A percentile compares a stretch with the other conserved stretches of the same genome.
Evolutionary conservation across 176 grass and related monocot genomes (phyloP).

Genomic region (Aegilops sharonensis): DNA sequence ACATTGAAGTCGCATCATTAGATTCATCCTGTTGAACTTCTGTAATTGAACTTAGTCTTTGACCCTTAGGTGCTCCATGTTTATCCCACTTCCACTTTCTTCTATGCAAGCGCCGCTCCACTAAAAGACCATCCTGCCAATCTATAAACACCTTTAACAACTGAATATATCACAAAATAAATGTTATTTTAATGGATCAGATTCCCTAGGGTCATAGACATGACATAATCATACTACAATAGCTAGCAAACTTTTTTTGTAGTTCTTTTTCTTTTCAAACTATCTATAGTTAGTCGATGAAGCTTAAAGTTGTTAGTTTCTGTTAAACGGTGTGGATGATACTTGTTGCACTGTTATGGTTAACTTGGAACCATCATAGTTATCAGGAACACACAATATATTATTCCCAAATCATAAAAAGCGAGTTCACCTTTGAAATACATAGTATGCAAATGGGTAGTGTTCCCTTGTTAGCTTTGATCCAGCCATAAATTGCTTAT

Average conservation of each 20-base stretch:
- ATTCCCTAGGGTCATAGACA: neutral
- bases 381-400: neutral
- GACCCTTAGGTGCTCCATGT: constrained; percentile 67
- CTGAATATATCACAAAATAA: constrained; percentile 9
- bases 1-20: constrained; percentile 54
- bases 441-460: neutral
- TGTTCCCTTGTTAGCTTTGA: neutral
- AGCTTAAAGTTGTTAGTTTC: neutral
- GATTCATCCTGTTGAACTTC: constrained; percentile 63
- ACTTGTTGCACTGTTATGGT: neutral
- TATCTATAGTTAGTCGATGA: neutral
- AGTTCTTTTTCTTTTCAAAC: neutral
- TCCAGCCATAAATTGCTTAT: neutral
- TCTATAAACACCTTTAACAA: constrained; percentile 73
- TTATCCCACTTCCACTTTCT: constrained; percentile 97
- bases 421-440: neutral
- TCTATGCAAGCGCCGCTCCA: constrained; percentile 88
- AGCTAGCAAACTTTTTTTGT: neutral
- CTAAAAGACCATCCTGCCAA: constrained; percentile 96
- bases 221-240: neutral
- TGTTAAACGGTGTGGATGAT: constrained; percentile 11
- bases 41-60: constrained; percentile 69
- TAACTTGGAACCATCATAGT: constrained; percentile 2
- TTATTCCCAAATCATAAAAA: constrained; percentile 15
- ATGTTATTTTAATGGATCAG: constrained; percentile 7